phyloP scores from a whole-genome alignment of 805 yeast genomes.

The Candida vartiovaarae region DNA sequence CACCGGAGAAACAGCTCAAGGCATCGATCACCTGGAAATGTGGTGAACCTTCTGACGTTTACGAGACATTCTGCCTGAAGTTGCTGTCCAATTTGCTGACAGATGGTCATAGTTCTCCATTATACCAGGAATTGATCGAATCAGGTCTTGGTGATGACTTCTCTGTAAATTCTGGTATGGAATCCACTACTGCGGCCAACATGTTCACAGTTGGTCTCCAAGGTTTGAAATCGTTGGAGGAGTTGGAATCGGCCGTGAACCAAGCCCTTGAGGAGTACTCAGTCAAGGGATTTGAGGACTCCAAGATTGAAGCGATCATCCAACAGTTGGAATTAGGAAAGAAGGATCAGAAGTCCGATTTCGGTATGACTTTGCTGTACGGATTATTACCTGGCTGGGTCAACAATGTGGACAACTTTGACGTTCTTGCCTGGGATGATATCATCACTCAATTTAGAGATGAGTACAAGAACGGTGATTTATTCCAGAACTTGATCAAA shows the following conservation, averaged over 20 bases:
- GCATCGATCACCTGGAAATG: slow-evolving; percentile 84
- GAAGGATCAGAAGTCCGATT: slow-evolving; percentile 83
- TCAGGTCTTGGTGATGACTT: slow-evolving; percentile 80
- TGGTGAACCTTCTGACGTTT: slow-evolving; percentile 63
- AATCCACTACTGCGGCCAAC: slow-evolving; percentile 67
- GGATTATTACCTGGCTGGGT: slow-evolving; percentile 82
- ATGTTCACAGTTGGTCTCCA: slow-evolving; percentile 82
- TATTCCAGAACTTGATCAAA: slow-evolving; percentile 56
- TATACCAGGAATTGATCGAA: slow-evolving; percentile 83
- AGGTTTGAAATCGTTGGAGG: slow-evolving; percentile 50
- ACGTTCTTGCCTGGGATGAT: slow-evolving; percentile 56
- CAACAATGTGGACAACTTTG: slow-evolving; percentile 72
- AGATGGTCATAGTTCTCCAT: slow-evolving; percentile 90
- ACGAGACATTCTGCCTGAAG: slow-evolving; percentile 66
- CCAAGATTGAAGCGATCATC: slow-evolving; percentile 75
- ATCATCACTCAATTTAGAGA: slow-evolving; percentile 51
- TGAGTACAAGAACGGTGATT: slow-evolving; percentile 46
- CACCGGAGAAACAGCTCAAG: slow-evolving; percentile 63
- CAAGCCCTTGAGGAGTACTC: slow-evolving; percentile 40
- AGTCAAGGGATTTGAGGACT: slow-evolving; percentile 40
- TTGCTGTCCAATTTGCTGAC: slow-evolving; percentile 62
- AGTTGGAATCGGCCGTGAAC: slow-evolving; percentile 41
- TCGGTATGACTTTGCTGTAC: slow-evolving; percentile 73
- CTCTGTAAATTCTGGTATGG: slow-evolving; percentile 82
- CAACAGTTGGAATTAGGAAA: slow-evolving; percentile 82